Base-by-base conservation (phyloP, 2,329 filamentous ascomycete species). In the Colletotrichum costaricense region DNA sequence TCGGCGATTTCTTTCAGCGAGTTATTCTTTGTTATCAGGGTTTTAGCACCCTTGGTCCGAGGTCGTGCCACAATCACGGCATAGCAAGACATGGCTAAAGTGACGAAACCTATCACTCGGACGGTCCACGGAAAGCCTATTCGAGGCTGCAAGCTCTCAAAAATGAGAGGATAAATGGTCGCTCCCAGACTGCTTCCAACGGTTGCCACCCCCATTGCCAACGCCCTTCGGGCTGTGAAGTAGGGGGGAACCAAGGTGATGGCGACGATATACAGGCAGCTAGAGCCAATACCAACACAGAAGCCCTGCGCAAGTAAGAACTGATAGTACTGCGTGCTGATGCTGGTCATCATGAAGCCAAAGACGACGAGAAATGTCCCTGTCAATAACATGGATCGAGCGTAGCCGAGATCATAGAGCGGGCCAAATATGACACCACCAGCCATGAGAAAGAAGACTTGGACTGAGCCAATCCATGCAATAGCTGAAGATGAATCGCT, bases 351-450 rank as follows among this genome's bases (percentile, higher is more conserved):
- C 89, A 93, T 92, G 6, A 92, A 78, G 3, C 89, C 87, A 67
- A 92, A 88, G 19, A 92, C 86, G 66, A 91, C 87, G 55, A 90
- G 77, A 66, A 91, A 80, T 1, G 84, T 86, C 14, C 90, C 90
- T 11, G 79, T 78, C 0, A 89, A 35, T 1, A 92, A 78, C 0
- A 93, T 81, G 56, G 82, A 86, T 38, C 87, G 85, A 0, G 91
- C 90, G 0, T 92, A 92, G 70, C 90, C 88, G 67, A 84, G 88
- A 76, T 94, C 92, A 75, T 88, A 93, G 0, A 92, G 70, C 52
- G 85, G 87, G 2, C 92, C 92, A n/a, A 91, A 86, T 6, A 93
- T 70, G 52, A 70, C 89, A 0, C 91, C 90, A 73, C 86, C 33
- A 9, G 78, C 82, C 76, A 88, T 88, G 84, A 92, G 85, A 77